Percentiles rank a stretch among this genome's conserved stretches.
These are phyloP conservation scores for Saccharomycopsis fodiens DNA, from an alignment of 805 yeast species.

Conservation along the genomic window DNA sequence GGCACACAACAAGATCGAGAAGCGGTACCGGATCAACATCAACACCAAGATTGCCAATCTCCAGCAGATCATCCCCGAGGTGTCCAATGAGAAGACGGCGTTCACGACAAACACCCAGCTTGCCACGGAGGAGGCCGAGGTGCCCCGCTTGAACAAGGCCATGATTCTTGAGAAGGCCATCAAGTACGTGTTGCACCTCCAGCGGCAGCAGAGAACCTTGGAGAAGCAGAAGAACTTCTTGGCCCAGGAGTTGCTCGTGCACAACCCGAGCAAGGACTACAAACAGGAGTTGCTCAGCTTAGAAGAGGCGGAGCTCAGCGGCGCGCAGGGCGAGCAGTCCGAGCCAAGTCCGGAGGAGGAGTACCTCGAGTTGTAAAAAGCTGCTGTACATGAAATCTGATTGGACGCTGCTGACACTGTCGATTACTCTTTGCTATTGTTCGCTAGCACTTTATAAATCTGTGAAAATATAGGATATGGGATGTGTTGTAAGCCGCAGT, in stretches of 20 bases:
- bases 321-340: neutral
- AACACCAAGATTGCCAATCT: constrained; percentile 63
- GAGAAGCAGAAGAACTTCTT: constrained; percentile 27
- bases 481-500: too few species aligned
- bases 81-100: constrained; percentile 53
- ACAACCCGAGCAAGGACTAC: constrained; percentile 6
- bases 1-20: constrained; percentile 69
- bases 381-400: too few species aligned
- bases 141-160: constrained; percentile 51
- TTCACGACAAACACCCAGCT: constrained; percentile 37
- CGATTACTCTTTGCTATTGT: too few species aligned
- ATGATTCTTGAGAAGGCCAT: constrained; percentile 65
- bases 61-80: constrained; percentile 62
- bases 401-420: too few species aligned
- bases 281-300: neutral
- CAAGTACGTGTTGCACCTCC: constrained; percentile 47
- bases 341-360: neutral
- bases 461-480: too few species aligned
- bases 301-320: too few species aligned
- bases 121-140: constrained; percentile 13
- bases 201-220: constrained; percentile 38
- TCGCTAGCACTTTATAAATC: too few species aligned
- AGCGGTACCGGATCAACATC: constrained; percentile 62
- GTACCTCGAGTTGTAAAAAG: constrained; percentile 5
- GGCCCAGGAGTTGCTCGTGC: constrained; percentile 22